Evolutionary conservation across 2,329 filamentous ascomycete genomes (phyloP), one percentile per base, ranked within the genome.

Genomic region (Scedosporium minutisporum): DNA sequence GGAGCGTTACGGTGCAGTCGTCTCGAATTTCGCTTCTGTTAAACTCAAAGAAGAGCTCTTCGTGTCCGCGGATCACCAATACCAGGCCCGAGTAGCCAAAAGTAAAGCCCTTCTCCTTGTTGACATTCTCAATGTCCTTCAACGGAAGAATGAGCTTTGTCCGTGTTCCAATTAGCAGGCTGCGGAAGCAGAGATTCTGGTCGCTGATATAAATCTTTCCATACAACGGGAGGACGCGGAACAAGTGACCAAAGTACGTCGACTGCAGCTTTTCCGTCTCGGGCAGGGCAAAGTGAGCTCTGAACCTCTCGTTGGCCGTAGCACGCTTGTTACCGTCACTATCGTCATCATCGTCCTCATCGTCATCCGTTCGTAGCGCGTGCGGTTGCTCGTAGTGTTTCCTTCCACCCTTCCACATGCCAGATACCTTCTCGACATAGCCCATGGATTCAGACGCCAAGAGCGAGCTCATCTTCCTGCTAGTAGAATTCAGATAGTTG

Each of bases 31-130:
- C 92, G 1, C 83, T 79, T 58, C 87, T 83, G 61, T 84, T 83
- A 70, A 97, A 97, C 72, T 99, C 93, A 69, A 99, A 97, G 74
- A 97, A 97, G 0, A 99, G 77, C 74, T 97, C 95, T 72, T 97
- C 95, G 65, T 97, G 91, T 0, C 93, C 95, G 61, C 89, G 87
- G 66, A 99, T 96, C 4, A 96, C 89, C n/a, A 97, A 80, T 0
- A 96, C 91, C 48, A 99, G 82, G 4, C 93, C 95, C 21, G 91
- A 89, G 68, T 96, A 97, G 6, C 92, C 91, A 69, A 96, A 90
- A 1, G 93, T 86, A 71, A 97, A 97, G 0, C 95, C 93, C 70
- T 95, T 96, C 73, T 97, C 93, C 75, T 96, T 97, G 69, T 93
- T 87, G 6, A 92, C 91, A 65, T 92, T 97, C 73, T 97, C 91